Conservation (phyloP, 192 early-diverging fungal genomes). For the Podila clonocystis region DNA sequence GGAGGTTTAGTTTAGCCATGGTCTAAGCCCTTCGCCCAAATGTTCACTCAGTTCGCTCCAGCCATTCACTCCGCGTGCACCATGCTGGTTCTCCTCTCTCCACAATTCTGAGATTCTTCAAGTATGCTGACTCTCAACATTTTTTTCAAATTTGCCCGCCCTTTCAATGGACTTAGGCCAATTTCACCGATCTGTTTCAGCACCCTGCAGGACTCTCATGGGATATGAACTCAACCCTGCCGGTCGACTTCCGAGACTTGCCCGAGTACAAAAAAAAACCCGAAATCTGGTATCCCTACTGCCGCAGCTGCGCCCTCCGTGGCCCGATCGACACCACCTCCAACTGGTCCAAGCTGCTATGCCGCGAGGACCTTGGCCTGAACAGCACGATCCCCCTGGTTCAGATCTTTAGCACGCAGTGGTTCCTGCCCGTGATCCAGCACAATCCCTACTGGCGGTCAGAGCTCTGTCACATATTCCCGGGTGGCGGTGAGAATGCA, state of each 20-base stretch:
- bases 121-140: background rate
- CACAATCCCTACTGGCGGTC: constrained; percentile 30
- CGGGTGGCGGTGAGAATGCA: constrained; percentile 24
- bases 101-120: background rate
- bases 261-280: constrained; percentile 28
- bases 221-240: constrained; percentile 27
- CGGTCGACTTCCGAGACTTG: constrained; percentile 4
- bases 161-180: constrained; percentile 16
- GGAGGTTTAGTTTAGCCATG: too few species aligned
- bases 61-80: too few species aligned
- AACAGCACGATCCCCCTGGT: constrained; percentile 1
- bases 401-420: constrained; percentile 40
- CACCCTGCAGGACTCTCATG: constrained; percentile 24
- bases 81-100: background rate
- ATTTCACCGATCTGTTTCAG: constrained; percentile 44
- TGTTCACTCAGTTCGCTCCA: too few species aligned
- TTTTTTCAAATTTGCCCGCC: background rate
- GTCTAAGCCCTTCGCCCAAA: too few species aligned
- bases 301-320: constrained; percentile 44
- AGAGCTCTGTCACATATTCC: constrained; percentile 45
- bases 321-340: constrained; percentile 5
- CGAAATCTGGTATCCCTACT: constrained; percentile 46
- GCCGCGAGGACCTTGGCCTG: constrained; percentile 20
- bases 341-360: constrained; percentile 30
- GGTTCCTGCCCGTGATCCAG: constrained; percentile 48